These are phyloP conservation scores for Neofusicoccum ribis DNA, from an alignment of 2,329 filamentous ascomycete species.

Conservation along the genomic window DNA sequence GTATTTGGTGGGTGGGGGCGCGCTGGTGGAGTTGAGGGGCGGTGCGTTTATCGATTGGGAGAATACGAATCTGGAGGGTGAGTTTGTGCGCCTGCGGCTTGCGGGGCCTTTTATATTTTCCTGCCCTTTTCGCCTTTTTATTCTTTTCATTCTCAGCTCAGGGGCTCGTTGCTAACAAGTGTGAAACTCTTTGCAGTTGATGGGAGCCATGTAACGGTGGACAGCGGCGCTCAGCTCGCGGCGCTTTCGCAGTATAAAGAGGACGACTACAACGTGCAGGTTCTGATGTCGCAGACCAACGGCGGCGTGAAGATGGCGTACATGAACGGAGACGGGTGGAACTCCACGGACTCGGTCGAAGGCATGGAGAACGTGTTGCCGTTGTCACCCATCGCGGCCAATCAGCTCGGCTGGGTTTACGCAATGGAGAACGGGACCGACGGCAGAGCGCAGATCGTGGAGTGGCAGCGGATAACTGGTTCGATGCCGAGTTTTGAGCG, in stretches of 20 bases:
- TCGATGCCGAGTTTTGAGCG: neutral
- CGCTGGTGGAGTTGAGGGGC: neutral
- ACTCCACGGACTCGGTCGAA: neutral
- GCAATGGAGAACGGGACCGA: neutral
- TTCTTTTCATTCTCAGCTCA: too few relatives aligned
- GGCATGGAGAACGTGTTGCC: neutral
- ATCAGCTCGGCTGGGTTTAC: neutral
- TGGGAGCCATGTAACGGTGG: neutral
- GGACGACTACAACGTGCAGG: neutral
- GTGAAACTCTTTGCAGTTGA: neutral
- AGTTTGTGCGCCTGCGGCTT: too few relatives aligned
- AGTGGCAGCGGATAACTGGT: neutral
- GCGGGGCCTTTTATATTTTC: neutral
- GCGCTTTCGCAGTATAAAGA: neutral
- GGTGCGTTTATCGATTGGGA: too few relatives aligned
- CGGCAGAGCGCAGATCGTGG: neutral
- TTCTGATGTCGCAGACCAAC: neutral
- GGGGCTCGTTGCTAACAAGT: neutral
- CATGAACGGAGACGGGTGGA: neutral
- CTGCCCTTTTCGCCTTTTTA: neutral
- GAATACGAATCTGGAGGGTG: too few relatives aligned
- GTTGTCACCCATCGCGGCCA: neutral
- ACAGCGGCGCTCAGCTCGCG: neutral
- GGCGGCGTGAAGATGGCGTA: slow-evolving; percentile 7
- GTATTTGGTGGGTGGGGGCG: neutral